Conservation (phyloP, 352 stramenopile genomes). For the Phytophthora aleatoria region DNA sequence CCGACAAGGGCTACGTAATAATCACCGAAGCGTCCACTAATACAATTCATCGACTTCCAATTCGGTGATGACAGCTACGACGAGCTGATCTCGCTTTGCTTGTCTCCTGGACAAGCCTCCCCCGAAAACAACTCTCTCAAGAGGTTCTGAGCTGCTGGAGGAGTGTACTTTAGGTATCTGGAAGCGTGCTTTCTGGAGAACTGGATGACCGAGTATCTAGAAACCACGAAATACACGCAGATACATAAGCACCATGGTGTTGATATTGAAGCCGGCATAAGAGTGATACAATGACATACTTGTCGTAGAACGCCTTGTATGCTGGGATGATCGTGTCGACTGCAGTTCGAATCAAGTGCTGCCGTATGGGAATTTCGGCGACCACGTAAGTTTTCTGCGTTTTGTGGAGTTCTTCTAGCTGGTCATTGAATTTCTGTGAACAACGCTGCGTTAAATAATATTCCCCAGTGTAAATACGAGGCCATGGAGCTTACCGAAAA, state of each 20-base stretch:
- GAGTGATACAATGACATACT: slow-evolving; percentile 44
- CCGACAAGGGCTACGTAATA: slow-evolving; percentile 59
- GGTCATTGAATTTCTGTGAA: slow-evolving; percentile 71
- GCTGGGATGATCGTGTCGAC: slow-evolving; percentile 82
- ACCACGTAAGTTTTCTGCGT: slow-evolving; percentile 83
- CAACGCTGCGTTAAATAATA: slow-evolving; percentile 1
- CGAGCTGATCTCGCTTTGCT: slow-evolving; percentile 24
- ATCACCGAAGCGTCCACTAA: slow-evolving; percentile 84
- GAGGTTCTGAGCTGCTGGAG: slow-evolving; percentile 77
- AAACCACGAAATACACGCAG: neutral
- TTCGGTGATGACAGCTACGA: slow-evolving; percentile 33
- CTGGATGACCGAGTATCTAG: slow-evolving; percentile 88
- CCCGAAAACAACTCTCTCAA: slow-evolving; percentile 86
- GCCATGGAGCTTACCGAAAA: slow-evolving; percentile 66
- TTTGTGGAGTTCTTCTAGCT: slow-evolving; percentile 71
- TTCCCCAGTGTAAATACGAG: neutral
- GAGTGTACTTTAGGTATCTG: slow-evolving; percentile 91
- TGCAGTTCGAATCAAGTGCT: slow-evolving; percentile 86
- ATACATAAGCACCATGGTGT: slow-evolving; percentile 2
- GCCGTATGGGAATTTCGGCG: slow-evolving; percentile 82
- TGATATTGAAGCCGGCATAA: neutral
- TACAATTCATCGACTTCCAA: slow-evolving; percentile 55
- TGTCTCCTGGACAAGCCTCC: slow-evolving; percentile 35
- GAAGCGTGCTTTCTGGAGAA: slow-evolving; percentile 93
- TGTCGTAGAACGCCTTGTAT: slow-evolving; percentile 93